Conservation (phyloP, 1,139 yeast genomes). For the Meyerozyma smithsonii region DNA sequence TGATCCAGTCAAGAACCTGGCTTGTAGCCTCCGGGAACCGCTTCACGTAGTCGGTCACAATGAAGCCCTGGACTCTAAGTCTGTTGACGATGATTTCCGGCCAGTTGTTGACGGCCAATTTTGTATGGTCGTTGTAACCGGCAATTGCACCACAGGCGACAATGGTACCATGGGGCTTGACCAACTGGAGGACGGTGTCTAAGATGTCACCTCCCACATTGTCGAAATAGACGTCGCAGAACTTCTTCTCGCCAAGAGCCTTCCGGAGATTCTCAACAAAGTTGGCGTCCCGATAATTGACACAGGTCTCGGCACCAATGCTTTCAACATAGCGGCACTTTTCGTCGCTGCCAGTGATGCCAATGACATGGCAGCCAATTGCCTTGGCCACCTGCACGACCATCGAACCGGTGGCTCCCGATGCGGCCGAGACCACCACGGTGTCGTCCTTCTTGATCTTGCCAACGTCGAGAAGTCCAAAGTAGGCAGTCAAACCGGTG, state of each 20-base stretch:
- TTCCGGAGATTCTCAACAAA: conserved; percentile 38
- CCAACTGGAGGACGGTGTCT: conserved; percentile 38
- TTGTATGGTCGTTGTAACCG: conserved; percentile 21
- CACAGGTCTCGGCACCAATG: conserved; percentile 26
- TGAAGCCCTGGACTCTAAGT: conserved; percentile 18
- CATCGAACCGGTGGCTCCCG: conserved; percentile 30
- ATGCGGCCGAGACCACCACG: conserved; percentile 27
- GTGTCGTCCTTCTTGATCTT: conserved; percentile 21
- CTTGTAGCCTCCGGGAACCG: conserved; percentile 10
- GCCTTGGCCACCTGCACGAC: conserved; percentile 27
- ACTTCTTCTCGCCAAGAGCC: conserved; percentile 38
- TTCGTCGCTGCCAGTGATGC: conserved; percentile 27
- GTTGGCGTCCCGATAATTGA: conserved; percentile 24
- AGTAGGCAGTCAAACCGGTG: conserved; percentile 30
- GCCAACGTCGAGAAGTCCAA: conserved; percentile 23
- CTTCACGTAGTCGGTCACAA: conserved; percentile 16
- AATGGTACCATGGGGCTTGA: conserved; percentile 41
- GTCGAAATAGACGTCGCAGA: conserved; percentile 48
- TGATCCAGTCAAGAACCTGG: conserved; percentile 16
- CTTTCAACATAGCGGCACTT: conserved; percentile 27
- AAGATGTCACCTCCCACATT: conserved; percentile 64
- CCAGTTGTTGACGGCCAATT: conserved; percentile 18
- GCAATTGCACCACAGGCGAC: conserved; percentile 41
- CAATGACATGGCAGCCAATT: conserved; percentile 26
- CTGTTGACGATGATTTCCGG: conserved; percentile 22